Percentiles rank a stretch among this genome's conserved stretches.
Evolutionary conservation across 768 basidiomycete genomes (phyloP).

Genomic region (Pleurotus tuoliensis): DNA sequence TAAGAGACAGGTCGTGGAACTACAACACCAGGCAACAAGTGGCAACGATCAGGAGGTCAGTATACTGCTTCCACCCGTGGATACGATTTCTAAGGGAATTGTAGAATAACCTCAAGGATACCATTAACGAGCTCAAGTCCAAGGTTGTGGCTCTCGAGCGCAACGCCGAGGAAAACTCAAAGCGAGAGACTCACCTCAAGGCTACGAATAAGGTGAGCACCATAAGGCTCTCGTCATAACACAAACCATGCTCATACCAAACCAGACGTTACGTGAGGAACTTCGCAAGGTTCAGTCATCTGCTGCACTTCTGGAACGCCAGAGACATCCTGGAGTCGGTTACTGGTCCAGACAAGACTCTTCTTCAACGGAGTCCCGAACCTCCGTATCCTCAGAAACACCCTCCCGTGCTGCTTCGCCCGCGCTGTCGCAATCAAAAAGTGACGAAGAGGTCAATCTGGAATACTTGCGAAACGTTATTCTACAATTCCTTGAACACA

Average conservation of each 20-base stretch:
- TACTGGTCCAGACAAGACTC: conserved; percentile 70
- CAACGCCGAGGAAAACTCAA: conserved; percentile 69
- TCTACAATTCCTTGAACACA: conserved; percentile 95
- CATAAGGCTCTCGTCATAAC: not conserved
- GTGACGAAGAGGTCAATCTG: conserved; percentile 90
- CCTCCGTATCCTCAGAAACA: conserved; percentile 31
- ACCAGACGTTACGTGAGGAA: conserved; percentile 86
- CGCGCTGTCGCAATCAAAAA: conserved; percentile 27
- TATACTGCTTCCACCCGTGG: not conserved
- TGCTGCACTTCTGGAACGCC: conserved; percentile 82
- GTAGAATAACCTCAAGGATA: not conserved
- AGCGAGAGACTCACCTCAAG: conserved; percentile 66
- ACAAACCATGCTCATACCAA: not conserved
- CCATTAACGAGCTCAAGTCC: conserved; percentile 34
- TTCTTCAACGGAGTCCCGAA: conserved; percentile 34
- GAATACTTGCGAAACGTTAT: conserved; percentile 97
- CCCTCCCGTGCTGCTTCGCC: conserved; percentile 31
- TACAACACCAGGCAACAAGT: conserved; percentile 45
- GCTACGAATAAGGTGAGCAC: conserved; percentile 68
- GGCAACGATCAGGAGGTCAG: conserved; percentile 62
- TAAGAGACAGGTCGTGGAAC: conserved; percentile 51
- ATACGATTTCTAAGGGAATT: not conserved
- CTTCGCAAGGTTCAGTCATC: conserved; percentile 94
- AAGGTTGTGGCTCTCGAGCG: conserved; percentile 55
- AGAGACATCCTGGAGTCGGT: conserved; percentile 90